A percentile compares a stretch with the other conserved stretches of the same genome.
Conservation (phyloP, 768 basidiomycete genomes). For the Suillus plorans region DNA sequence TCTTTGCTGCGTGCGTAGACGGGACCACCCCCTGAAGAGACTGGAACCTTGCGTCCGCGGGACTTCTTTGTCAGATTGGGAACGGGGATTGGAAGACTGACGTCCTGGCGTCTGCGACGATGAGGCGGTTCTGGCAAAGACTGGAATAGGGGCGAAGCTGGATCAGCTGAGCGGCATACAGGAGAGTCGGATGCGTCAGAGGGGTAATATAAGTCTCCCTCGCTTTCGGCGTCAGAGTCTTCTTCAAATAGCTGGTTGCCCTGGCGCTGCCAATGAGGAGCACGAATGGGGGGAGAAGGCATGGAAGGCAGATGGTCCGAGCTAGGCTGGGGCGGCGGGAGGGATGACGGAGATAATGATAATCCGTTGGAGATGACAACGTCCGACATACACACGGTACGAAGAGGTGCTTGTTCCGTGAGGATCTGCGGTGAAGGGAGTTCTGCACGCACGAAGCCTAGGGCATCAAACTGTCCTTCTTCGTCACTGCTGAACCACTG, state of each 20-base stretch:
- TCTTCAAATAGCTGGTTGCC: conserved; percentile 5
- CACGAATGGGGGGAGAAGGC: neutral
- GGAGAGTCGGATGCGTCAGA: conserved; percentile 22
- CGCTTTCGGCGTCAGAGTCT: conserved; percentile 18
- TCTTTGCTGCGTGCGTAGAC: conserved; percentile 26
- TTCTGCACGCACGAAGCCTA: neutral
- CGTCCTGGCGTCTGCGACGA: conserved; percentile 23
- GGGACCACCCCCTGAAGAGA: conserved; percentile 24
- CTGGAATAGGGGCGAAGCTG: neutral
- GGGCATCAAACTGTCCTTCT: neutral
- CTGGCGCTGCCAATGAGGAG: neutral
- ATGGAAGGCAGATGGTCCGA: neutral
- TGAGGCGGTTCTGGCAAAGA: conserved; percentile 13
- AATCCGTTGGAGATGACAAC: conserved; percentile 9
- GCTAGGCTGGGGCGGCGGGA: neutral
- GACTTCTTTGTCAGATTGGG: conserved; percentile 52
- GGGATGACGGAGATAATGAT: neutral
- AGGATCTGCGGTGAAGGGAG: neutral
- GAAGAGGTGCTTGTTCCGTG: conserved; percentile 8
- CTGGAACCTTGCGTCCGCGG: conserved; percentile 49
- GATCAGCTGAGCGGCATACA: conserved; percentile 6
- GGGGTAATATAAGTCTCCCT: conserved; percentile 18
- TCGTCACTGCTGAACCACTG: neutral
- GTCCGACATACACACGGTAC: conserved; percentile 26
- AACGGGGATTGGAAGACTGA: conserved; percentile 41